Evolutionary conservation across 768 basidiomycete species (phyloP), one percentile per base, ranked within the genome.

Genomic region (Cytidiella melzeri): DNA sequence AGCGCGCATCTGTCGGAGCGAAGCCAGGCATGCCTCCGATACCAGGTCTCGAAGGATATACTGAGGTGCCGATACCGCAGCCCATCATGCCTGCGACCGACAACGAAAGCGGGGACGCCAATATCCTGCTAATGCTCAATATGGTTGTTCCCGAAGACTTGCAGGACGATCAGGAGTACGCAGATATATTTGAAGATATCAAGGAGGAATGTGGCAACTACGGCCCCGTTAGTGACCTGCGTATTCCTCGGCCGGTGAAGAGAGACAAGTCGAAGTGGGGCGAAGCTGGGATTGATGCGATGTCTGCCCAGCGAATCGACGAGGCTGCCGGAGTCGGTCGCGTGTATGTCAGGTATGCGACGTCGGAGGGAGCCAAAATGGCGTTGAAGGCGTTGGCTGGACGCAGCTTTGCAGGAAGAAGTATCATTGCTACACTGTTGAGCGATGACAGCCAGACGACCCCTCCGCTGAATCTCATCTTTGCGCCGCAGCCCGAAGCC

Each of bases 111-210:
- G 57, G 68, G 10, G 55, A 66, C 44, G 79, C 85, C 23, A 83
- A 91, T 30, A 93, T 96, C 61, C 77, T 99, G 59, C 85, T 98
- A 64, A 88, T 99, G 86, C 71, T 99, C 61, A 99, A 98, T 77
- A 99, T 99, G 96, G 92, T 99, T 55, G 89, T 88, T 0, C 65
- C 89, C 1, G 96, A 99, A 40, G 96, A 99, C 61, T 78, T 99
- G 41, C 66, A 77, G 15, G 84, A 92, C 59, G 95, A 98, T 63
- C 73, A 84, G 52, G 96, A 99, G 61, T 99, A 96, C 64, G 81
- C 82, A 20, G 96, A 99, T 59, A 79, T 99, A 50, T 83, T 89
- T 53, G 93, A 96, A 62, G 96, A 99, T 63, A 83, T 98, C 64
- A 90, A 86, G 62, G 86, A 92, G 48, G 93, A 97, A 69, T 92